A percentile compares a stretch with the other conserved stretches of the same genome.
Conservation (phyloP, 2,329 filamentous ascomycete species). For the Hypocrella siamensis region DNA sequence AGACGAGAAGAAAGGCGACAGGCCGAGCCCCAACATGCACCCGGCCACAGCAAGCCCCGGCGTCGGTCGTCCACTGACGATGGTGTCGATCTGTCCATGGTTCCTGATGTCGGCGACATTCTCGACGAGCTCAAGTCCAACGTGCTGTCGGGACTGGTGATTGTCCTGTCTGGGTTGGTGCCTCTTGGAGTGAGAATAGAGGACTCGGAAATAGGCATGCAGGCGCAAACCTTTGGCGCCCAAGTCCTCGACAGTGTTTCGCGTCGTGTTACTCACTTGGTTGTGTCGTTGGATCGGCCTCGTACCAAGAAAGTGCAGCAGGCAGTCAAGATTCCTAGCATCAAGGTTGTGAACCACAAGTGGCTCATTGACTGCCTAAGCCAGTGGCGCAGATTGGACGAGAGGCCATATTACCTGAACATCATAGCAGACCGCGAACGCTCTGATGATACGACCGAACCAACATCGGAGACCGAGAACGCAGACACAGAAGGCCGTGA, state of each 20-base stretch:
- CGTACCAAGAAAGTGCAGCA: constrained; percentile 85
- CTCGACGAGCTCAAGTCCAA: constrained; percentile 66
- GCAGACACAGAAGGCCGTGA: constrained; percentile 20
- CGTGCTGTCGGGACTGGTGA: constrained; percentile 57
- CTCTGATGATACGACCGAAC: constrained; percentile 17
- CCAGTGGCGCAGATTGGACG: constrained; percentile 68
- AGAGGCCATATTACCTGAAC: constrained; percentile 63
- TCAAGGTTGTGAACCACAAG: constrained; percentile 82
- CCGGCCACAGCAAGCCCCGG: constrained; percentile 15
- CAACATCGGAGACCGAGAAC: constrained; percentile 15
- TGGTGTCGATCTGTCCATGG: constrained; percentile 29
- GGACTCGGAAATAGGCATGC: constrained; percentile 72
- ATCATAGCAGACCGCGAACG: constrained; percentile 46
- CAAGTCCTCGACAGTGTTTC: constrained; percentile 40
- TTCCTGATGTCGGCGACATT: constrained; percentile 78
- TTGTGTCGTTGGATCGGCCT: constrained; percentile 53
- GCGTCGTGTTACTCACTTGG: constrained; percentile 55
- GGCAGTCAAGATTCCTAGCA: constrained; percentile 60
- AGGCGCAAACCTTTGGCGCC: constrained; percentile 77
- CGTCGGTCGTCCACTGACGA: constrained; percentile 20
- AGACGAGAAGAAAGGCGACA: constrained; percentile 21
- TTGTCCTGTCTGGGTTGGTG: constrained; percentile 85
- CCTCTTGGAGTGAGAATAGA: constrained; percentile 67
- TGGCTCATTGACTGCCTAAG: constrained; percentile 80
- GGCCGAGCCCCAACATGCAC: constrained; percentile 17